Evolutionary conservation across 345 rosid species (phyloP).

Genomic region (Noccaea bulbosa): DNA sequence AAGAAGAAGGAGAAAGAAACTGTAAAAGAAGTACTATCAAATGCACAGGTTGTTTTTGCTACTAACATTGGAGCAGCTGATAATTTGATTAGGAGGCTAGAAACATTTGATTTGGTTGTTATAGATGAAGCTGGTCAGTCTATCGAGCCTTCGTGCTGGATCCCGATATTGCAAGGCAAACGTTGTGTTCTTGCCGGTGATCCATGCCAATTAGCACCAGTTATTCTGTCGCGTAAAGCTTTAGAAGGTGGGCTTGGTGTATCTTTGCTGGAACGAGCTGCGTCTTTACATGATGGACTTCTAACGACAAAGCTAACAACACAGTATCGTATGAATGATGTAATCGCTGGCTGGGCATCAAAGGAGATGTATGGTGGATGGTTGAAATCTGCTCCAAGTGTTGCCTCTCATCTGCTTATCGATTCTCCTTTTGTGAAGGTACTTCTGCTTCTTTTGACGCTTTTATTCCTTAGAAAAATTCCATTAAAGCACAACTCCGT

Average conservation of each 20-base stretch:
- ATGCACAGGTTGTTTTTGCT: slow-evolving; percentile 90
- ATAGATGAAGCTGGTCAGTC: slow-evolving; percentile 98
- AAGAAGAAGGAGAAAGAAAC: slow-evolving; percentile 95
- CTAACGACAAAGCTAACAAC: slow-evolving; percentile 71
- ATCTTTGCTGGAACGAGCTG: slow-evolving; percentile 85
- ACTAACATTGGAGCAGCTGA: slow-evolving; percentile 97
- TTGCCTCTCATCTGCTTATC: slow-evolving; percentile 82
- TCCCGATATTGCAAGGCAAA: slow-evolving; percentile 88
- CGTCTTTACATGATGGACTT: slow-evolving; percentile 71
- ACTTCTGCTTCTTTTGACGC: slow-evolving; percentile 30
- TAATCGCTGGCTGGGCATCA: slow-evolving; percentile 96
- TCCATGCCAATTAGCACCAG: slow-evolving; percentile 95
- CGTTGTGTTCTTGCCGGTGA: slow-evolving; percentile 94
- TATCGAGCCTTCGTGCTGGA: slow-evolving; percentile 97
- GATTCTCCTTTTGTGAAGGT: slow-evolving; percentile 96
- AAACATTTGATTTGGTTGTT: slow-evolving; percentile 84
- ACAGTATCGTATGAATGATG: slow-evolving; percentile 96
- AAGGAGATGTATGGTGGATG: slow-evolving; percentile 95
- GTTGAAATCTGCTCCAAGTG: slow-evolving; percentile 71
- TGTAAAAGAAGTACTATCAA: slow-evolving; percentile 72
- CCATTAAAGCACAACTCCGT: not conserved
- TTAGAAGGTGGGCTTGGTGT: slow-evolving; percentile 91
- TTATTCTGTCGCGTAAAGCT: slow-evolving; percentile 83
- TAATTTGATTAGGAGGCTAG: slow-evolving; percentile 76
- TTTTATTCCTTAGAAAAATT: not conserved